Base-by-base conservation (phyloP, 768 basidiomycete genomes). In the Naganishia vishniacii region DNA sequence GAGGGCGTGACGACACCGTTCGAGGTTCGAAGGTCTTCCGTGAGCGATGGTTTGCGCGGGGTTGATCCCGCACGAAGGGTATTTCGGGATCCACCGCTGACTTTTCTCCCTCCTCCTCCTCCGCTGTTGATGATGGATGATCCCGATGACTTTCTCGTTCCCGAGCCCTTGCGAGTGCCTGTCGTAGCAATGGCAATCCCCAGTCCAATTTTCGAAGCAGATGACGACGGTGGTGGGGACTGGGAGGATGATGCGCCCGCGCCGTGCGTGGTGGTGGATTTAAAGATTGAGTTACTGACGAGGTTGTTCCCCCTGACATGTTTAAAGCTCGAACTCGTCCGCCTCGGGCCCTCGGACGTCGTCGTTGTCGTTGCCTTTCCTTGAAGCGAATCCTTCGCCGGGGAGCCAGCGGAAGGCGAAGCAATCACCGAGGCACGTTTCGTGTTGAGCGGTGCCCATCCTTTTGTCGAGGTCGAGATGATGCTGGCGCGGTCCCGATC, bases 231-330 rank as follows among this genome's bases (percentile, higher is more conserved):
- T n/a, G n/a, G n/a, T n/a, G n/a, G n/a, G n/a, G n/a, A n/a, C n/a
- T n/a, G n/a, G n/a, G n/a, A n/a, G n/a, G n/a, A n/a, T n/a, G n/a
- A n/a, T 25, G 15, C 23, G 8, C 18, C 25, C 7, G 37, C 44
- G 20, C 18, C 23, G 15, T 51, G 18, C 16, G 31, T 18, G 25
- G 42, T 34, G 2, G 44, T 28, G 20, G 61, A 70, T 58, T 78
- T 78, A 75, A 78, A 78, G 0, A 73, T 72, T 26, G 74, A 75
- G 59, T 76, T 77, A 45, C 72, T 73, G 34, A 78, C 78, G 32
- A 78, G 72, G 11, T 72, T 72, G 62, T 77, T 77, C 34, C 60
- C 69, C 15, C 75, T 72, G 40, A 78, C 73, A 62, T 78, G 78
- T 68, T 78, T 78, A 73, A 76, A 78, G 16, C 69, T 71, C n/a